Evolutionary conservation across 495 filamentous ascomycete species (phyloP).

Genomic region (Paragyromitra xinjiangensis): DNA sequence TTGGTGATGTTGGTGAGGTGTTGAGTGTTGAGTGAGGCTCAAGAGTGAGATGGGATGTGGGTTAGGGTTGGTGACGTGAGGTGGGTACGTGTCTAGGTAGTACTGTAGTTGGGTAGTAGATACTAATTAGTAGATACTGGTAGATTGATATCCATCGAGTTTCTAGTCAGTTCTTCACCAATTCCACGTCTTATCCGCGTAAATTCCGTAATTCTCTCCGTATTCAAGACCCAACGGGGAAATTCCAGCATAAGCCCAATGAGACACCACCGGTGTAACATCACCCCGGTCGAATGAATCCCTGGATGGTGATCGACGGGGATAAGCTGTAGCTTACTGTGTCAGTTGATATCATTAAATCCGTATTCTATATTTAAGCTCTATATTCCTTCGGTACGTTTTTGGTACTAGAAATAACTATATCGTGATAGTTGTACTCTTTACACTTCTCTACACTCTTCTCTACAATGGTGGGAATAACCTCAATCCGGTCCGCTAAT

Average conservation of each 20-base stretch:
- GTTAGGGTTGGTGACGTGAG: background rate
- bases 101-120: background rate
- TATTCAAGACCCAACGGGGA: too few species aligned
- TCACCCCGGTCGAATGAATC: background rate
- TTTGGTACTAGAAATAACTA: too few species aligned
- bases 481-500: conserved; percentile 47
- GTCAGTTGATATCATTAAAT: background rate
- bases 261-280: too few species aligned
- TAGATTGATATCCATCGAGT: too few species aligned
- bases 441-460: background rate
- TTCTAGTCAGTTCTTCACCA: too few species aligned
- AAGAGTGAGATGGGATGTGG: background rate
- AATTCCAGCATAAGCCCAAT: too few species aligned
- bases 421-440: too few species aligned
- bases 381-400: background rate
- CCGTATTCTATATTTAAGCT: background rate
- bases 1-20: conserved; percentile 3
- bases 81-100: background rate
- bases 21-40: conserved; percentile 24
- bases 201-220: too few species aligned
- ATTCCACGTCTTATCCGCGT: too few species aligned
- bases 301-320: background rate
- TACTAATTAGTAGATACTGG: too few species aligned
- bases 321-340: background rate
- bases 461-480: conserved; percentile 36